A percentile compares a stretch with the other conserved stretches of the same genome.
These are phyloP conservation scores for Lachnellula subtilissima DNA, from an alignment of 2,329 filamentous ascomycete genomes.

Conservation along the genomic window DNA sequence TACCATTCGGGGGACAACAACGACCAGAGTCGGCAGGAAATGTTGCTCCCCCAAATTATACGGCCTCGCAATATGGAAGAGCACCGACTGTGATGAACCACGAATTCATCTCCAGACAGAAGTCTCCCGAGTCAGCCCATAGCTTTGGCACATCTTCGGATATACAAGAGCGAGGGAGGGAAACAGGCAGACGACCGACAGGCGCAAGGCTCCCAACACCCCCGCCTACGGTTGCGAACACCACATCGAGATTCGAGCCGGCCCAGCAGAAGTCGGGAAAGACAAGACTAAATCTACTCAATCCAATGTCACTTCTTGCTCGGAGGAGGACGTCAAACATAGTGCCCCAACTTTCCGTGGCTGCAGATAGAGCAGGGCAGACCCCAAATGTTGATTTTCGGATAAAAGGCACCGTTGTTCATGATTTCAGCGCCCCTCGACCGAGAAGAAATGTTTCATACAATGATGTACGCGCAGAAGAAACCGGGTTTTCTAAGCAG, in stretches of 20 bases:
- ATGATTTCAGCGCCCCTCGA: slow-evolving; percentile 61
- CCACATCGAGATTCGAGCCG: slow-evolving; percentile 21
- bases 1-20: slow-evolving; percentile 17
- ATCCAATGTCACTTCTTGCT: slow-evolving; percentile 35
- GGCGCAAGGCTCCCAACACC: slow-evolving; percentile 26
- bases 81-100: slow-evolving; percentile 12
- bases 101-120: slow-evolving; percentile 12
- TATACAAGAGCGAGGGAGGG: slow-evolving; percentile 15
- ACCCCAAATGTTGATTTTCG: slow-evolving; percentile 52
- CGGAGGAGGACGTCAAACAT: slow-evolving; percentile 30
- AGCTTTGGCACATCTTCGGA: slow-evolving; percentile 17
- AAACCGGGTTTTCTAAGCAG: slow-evolving; percentile 4
- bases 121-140: slow-evolving; percentile 13
- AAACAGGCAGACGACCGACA: slow-evolving; percentile 20
- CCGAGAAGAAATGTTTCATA: slow-evolving; percentile 39
- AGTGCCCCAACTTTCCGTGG: slow-evolving; percentile 25
- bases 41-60: slow-evolving; percentile 11
- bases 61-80: slow-evolving; percentile 14
- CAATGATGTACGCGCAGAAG: slow-evolving; percentile 19
- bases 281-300: slow-evolving; percentile 33
- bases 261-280: slow-evolving; percentile 25
- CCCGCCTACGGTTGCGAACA: slow-evolving; percentile 14
- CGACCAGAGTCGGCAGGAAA: slow-evolving; percentile 26
- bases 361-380: slow-evolving; percentile 15
- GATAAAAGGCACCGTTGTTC: slow-evolving; percentile 59